Base-by-base conservation (phyloP, 2,329 filamentous ascomycete genomes). In the Colletotrichum godetiae region DNA sequence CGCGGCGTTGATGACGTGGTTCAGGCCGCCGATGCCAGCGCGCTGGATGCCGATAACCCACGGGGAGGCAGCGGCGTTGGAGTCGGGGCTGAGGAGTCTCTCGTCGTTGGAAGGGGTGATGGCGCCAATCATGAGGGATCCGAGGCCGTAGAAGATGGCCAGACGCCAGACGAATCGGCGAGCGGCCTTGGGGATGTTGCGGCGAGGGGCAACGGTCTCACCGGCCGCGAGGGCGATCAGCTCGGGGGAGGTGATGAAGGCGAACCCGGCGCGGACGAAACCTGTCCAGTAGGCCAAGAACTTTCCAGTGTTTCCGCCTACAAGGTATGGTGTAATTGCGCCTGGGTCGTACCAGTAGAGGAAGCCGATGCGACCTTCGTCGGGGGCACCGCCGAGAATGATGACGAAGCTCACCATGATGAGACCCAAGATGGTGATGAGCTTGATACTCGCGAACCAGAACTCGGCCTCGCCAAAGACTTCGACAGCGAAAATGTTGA, bases 21-120 rank as follows among this genome's bases (percentile, higher is more conserved):
- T 89, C 2, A 94, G 86, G 1, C 86, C 88, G 2, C 84, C 82
- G 76, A 95, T 94, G 12, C 89, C 87, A 5, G 92, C 87, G 27
- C 91, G 87, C 71, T 90, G 87, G 89, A 94, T 94, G 29, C 92
- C 91, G 52, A 93, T 86, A 63, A 91, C 90, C 81, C 92, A 90
- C 1, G 92, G 87, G 0, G 92, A 92, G 2, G 90, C 88, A 10
- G 86, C 88, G 10, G 90, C 90, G 77, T 88, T 85, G 76, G 91
- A 91, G 1, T 87, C 87, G 61, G 86, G 88, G 42, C 83, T 84
- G 4, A 91, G 87, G 75, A 96, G 87, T 8, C 87, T 86, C 0
- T 83, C 75, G 76, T 95, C 90, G 74, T 94, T 87, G 78, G 91
- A 93, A 1, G 94, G 86, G 7, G 90, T 89, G 68, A 92, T 84